phyloP scores from a whole-genome alignment of 1,139 yeast genomes.

The Taphrina communis region DNA sequence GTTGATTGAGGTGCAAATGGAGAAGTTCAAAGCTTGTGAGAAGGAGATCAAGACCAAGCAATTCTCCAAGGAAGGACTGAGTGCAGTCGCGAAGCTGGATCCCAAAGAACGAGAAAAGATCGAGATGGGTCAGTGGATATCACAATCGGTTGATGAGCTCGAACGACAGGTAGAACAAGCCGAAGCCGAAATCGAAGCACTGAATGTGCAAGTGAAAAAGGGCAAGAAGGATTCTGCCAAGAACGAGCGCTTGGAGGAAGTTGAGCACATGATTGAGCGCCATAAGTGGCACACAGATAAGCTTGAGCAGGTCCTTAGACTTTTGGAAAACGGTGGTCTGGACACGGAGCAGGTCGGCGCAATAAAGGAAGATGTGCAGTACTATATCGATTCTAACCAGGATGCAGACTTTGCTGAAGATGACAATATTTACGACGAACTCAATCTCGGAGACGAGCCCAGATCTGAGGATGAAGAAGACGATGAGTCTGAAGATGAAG shows the following conservation, averaged over 20 bases:
- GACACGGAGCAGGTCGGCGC: slow-evolving; percentile 81
- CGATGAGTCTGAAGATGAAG: slow-evolving; percentile 35
- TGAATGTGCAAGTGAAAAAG: slow-evolving; percentile 61
- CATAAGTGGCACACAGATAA: slow-evolving; percentile 79
- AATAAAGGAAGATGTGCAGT: slow-evolving; percentile 86
- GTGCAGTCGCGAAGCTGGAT: slow-evolving; percentile 68
- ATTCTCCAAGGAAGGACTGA: slow-evolving; percentile 91
- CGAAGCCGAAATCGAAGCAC: slow-evolving; percentile 75
- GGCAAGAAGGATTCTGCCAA: slow-evolving; percentile 64
- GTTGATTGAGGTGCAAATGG: slow-evolving; percentile 92
- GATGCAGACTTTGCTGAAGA: slow-evolving; percentile 97
- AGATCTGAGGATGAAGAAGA: slow-evolving; percentile 44
- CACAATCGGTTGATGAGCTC: slow-evolving; percentile 77
- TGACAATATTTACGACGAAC: slow-evolving; percentile 87
- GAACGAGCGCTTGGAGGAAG: slow-evolving; percentile 64
- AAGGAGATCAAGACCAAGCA: slow-evolving; percentile 95
- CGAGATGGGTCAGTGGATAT: slow-evolving; percentile 75
- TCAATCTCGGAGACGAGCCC: slow-evolving; percentile 73
- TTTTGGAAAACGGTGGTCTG: slow-evolving; percentile 80
- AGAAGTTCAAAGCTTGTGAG: slow-evolving; percentile 92
- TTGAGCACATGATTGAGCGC: slow-evolving; percentile 70
- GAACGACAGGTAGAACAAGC: slow-evolving; percentile 79
- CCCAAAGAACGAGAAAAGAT: slow-evolving; percentile 81
- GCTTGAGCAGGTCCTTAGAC: slow-evolving; percentile 76
- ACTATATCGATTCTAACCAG: slow-evolving; percentile 92